Percentiles rank a stretch among this genome's conserved stretches.
Evolutionary conservation across 1,284 basidiomycete species (phyloP).

Genomic region (Pseudomicrostroma phylloplanum): DNA sequence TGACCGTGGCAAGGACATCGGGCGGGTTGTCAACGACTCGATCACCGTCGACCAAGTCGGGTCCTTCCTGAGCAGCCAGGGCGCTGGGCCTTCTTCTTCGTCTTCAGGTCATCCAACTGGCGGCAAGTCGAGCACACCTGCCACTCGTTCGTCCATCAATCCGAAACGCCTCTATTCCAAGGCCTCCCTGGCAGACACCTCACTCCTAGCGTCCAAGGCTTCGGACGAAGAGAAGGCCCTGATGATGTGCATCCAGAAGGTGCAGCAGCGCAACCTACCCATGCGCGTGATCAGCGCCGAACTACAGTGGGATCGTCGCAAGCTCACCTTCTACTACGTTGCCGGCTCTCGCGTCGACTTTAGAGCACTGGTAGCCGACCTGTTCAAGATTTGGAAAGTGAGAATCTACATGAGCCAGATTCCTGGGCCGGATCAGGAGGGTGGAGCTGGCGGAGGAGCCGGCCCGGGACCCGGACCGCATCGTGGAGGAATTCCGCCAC

Average conservation of each 20-base stretch:
- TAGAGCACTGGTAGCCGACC: constrained; percentile 83
- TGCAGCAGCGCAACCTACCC: constrained; percentile 65
- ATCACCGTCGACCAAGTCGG: constrained; percentile 72
- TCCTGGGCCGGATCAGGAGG: constrained; percentile 13
- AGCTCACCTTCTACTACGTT: constrained; percentile 94
- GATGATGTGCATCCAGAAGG: constrained; percentile 82
- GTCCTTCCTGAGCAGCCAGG: constrained; percentile 34
- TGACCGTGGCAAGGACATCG: constrained; percentile 86
- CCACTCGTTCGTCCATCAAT: constrained; percentile 46
- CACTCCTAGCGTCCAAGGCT: constrained; percentile 50
- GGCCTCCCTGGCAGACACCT: constrained; percentile 69
- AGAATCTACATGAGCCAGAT: constrained; percentile 43
- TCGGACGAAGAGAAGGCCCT: constrained; percentile 89
- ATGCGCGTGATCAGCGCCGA: constrained; percentile 98
- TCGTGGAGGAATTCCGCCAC: too few species aligned
- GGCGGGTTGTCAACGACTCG: constrained; percentile 60
- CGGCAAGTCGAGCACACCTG: background rate
- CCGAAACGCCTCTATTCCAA: constrained; percentile 96
- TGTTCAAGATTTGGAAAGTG: constrained; percentile 63
- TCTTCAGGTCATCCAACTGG: background rate
- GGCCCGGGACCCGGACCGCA: background rate
- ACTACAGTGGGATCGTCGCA: constrained; percentile 82
- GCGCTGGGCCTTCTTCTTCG: constrained; percentile 15
- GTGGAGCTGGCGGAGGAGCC: background rate
- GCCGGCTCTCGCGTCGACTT: constrained; percentile 96